These are phyloP conservation scores for Zygosaccharomyces bailii DNA, from an alignment of 805 yeast genomes.

Conservation along the genomic window DNA sequence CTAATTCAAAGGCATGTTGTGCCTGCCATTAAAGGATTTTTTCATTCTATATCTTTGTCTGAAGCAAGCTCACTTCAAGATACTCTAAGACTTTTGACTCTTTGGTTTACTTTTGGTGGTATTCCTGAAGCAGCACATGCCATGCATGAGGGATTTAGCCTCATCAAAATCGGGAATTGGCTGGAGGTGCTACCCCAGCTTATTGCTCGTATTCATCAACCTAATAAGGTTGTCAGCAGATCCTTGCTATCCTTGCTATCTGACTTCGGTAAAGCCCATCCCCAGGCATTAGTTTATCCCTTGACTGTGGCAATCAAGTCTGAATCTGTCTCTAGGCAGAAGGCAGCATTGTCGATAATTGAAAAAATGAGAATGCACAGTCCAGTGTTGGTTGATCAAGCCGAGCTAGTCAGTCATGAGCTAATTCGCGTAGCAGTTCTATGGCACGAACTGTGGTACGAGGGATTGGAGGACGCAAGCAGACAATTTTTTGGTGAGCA, in stretches of 20 bases:
- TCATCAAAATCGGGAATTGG: constrained; percentile 92
- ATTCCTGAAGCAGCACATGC: constrained; percentile 87
- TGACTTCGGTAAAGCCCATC: constrained; percentile 91
- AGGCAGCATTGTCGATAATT: constrained; percentile 86
- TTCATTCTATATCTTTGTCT: constrained; percentile 88
- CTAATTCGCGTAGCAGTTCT: constrained; percentile 90
- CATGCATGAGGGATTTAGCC: constrained; percentile 81
- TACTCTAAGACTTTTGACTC: constrained; percentile 78
- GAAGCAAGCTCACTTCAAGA: constrained; percentile 87
- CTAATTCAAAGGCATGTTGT: constrained; percentile 82
- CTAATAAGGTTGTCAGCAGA: constrained; percentile 76
- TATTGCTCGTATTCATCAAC: constrained; percentile 95
- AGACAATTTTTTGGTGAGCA: constrained; percentile 90
- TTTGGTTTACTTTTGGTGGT: constrained; percentile 97
- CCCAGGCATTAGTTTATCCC: constrained; percentile 95
- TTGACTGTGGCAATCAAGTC: constrained; percentile 94
- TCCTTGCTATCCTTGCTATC: constrained; percentile 76
- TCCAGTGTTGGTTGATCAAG: constrained; percentile 79
- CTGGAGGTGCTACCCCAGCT: constrained; percentile 92
- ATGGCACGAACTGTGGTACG: constrained; percentile 99
- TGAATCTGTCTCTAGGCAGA: constrained; percentile 82
- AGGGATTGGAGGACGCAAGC: constrained; percentile 95
- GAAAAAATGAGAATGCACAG: constrained; percentile 91
- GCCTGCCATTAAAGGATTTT: constrained; percentile 94
- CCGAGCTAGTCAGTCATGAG: constrained; percentile 91